Evolutionary conservation across 2,329 filamentous ascomycete species (phyloP).

Genomic region (Epichloe uncinata): DNA sequence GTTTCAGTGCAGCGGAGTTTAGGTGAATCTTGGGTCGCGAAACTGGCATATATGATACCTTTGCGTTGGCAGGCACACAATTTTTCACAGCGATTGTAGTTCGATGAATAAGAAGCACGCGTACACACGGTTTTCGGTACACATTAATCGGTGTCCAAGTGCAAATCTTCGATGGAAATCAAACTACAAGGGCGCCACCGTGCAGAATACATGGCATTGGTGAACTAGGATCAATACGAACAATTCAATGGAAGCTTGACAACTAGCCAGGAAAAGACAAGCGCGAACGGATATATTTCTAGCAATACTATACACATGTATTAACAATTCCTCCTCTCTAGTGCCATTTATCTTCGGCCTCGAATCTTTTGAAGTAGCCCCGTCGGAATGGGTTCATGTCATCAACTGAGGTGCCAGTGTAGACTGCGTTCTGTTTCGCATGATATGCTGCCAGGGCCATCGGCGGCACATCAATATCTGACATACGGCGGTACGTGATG

Average conservation of each 20-base stretch:
- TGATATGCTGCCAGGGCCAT: slow-evolving; percentile 25
- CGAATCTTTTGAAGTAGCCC: slow-evolving; percentile 45
- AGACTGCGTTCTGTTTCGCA: slow-evolving; percentile 16
- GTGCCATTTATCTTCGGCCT: not conserved
- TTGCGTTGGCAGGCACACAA: not conserved
- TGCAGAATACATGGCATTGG: not conserved
- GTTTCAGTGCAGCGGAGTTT: slow-evolving; percentile 79
- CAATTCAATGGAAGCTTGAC: not conserved
- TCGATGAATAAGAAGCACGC: not conserved
- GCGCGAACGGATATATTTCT: not conserved
- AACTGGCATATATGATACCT: not conserved
- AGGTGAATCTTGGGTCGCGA: slow-evolving; percentile 16
- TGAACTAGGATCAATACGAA: not conserved
- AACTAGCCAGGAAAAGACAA: not conserved
- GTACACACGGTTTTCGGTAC: not conserved
- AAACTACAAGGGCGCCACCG: not conserved
- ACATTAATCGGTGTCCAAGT: not conserved
- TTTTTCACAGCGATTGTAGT: not conserved
- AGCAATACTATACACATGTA: not conserved
- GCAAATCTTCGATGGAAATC: not conserved
- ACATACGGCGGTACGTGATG: slow-evolving; percentile 68
- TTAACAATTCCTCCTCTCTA: not conserved
- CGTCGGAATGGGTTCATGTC: slow-evolving; percentile 48
- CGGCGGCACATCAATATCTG: slow-evolving; percentile 41
- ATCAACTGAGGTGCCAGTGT: slow-evolving; percentile 37